Conservation (phyloP, 164 flowering plant genomes). For the Magnolia kwangsiensis region DNA sequence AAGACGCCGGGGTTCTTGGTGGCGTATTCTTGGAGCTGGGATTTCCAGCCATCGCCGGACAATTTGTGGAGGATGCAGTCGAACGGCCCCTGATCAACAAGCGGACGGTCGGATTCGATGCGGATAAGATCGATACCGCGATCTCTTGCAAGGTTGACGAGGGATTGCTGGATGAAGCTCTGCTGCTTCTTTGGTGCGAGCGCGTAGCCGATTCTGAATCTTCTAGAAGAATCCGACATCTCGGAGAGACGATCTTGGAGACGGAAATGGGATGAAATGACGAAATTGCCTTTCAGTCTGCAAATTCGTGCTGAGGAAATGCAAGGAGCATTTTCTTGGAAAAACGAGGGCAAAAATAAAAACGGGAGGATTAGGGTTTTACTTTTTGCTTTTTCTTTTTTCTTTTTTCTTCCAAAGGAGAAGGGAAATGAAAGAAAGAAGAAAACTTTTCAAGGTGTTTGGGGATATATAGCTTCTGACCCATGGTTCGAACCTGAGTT, state of each 20-base stretch:
- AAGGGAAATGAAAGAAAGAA: not conserved
- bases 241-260: not conserved
- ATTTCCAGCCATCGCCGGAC: slow-evolving; percentile 31
- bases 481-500: not conserved
- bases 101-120: slow-evolving; percentile 27
- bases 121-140: slow-evolving; percentile 38
- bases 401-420: not conserved
- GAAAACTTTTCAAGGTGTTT: not conserved
- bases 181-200: slow-evolving; percentile 38
- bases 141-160: slow-evolving; percentile 26
- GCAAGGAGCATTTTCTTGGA: not conserved
- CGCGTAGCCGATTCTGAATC: slow-evolving; percentile 41
- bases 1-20: slow-evolving; percentile 21
- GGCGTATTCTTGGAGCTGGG: slow-evolving; percentile 25
- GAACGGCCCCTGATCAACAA: slow-evolving; percentile 43
- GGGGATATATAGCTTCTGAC: not conserved
- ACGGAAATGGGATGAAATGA: not conserved
- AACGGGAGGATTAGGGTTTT: not conserved
- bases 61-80: slow-evolving; percentile 44
- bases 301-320: not conserved
- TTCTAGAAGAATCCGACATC: slow-evolving; percentile 19
- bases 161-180: slow-evolving; percentile 37
- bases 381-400: not conserved
- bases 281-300: not conserved
- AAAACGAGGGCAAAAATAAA: not conserved